Base-by-base conservation (phyloP, 495 filamentous ascomycete genomes). In the Bombardia bombarda region DNA sequence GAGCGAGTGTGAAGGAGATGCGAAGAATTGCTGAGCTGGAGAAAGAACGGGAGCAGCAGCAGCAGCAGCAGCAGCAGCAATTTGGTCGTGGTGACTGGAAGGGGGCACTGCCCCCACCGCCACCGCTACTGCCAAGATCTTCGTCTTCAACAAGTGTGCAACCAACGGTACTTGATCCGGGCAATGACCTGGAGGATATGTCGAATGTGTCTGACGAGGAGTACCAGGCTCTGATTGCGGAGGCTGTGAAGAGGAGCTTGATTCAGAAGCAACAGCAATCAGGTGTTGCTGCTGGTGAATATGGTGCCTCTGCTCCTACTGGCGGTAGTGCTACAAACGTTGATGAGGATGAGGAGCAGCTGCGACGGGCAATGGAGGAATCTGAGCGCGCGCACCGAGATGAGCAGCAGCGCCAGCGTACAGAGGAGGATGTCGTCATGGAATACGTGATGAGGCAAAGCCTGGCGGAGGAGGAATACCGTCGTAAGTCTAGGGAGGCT, bases 381-480 rank as follows among this genome's bases (percentile, higher is more conserved):
- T 75, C 71, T 3, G 65, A 68, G 46, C 50, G 50, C 13, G 64
- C 47, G 21, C 60, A 67, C 30, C 44, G 51, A 3, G 58, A 60
- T 30, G 57, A 70, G 37, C 32, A 21, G 8, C 57, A 63, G 38
- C 65, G 63, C 10, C 55, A 75, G 19, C 70, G 56, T 50, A 73
- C 69, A 0, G 85, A 88, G 60, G 84, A 88, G 55, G 77, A 84
- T 22, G 75, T 84, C 46, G 73, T 90, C 20, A 53, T 90, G 56
- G 80, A 86, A 46, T 86, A 84, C 58, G 72, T 87, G n/a, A 85
- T 80, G 66, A 80, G 76, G 61, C 83, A 87, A 62, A 87, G 84
- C 61, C 52, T 87, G 17, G 71, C 73, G 0, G 84, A 88, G 63
- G 75, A 78, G 41, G 68, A 75, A 49, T 72, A 69, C 54, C 56